A percentile compares a stretch with the other conserved stretches of the same genome.
Evolutionary conservation across 768 basidiomycete species (phyloP).

Genomic region (Dioszegia aurantiaca): DNA sequence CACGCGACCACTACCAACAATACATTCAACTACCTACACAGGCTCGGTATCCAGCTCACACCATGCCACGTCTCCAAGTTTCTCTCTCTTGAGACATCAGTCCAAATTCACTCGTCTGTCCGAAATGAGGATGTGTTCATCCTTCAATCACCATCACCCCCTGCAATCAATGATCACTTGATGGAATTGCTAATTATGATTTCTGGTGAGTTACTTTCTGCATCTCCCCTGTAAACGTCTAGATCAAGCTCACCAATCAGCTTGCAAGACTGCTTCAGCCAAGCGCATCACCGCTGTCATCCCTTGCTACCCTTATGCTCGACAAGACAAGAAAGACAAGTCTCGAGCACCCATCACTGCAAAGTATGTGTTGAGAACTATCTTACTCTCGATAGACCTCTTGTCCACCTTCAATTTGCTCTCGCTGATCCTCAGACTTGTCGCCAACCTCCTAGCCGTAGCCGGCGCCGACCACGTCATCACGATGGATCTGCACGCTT

Average conservation of each 20-base stretch:
- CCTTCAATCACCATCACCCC: constrained; percentile 63
- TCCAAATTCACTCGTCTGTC: constrained; percentile 89
- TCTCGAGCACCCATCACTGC: constrained; percentile 96
- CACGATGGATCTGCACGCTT: constrained; percentile 99
- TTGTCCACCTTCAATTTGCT: neutral
- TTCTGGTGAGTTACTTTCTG: constrained; percentile 61
- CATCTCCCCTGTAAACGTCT: too few relatives aligned
- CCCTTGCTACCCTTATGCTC: constrained; percentile 91
- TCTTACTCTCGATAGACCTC: neutral
- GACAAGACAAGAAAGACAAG: constrained; percentile 99
- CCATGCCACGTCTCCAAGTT: constrained; percentile 83
- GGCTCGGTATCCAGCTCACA: constrained; percentile 83
- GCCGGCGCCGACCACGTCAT: constrained; percentile 94
- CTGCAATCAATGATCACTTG: constrained; percentile 74
- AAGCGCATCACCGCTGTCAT: constrained; percentile 97
- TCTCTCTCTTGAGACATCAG: constrained; percentile 85
- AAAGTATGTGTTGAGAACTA: too few relatives aligned
- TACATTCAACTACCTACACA: too few relatives aligned
- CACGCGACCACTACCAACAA: constrained; percentile 12
- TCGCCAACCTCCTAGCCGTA: constrained; percentile 88
- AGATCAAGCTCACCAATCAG: constrained; percentile 28
- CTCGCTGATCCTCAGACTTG: constrained; percentile 56
- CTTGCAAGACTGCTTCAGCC: constrained; percentile 98
- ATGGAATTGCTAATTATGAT: constrained; percentile 99
- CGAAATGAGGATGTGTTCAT: constrained; percentile 99